Evolutionary conservation across 2,329 filamentous ascomycete genomes (phyloP).

Genomic region (Sporothrix curviconia): DNA sequence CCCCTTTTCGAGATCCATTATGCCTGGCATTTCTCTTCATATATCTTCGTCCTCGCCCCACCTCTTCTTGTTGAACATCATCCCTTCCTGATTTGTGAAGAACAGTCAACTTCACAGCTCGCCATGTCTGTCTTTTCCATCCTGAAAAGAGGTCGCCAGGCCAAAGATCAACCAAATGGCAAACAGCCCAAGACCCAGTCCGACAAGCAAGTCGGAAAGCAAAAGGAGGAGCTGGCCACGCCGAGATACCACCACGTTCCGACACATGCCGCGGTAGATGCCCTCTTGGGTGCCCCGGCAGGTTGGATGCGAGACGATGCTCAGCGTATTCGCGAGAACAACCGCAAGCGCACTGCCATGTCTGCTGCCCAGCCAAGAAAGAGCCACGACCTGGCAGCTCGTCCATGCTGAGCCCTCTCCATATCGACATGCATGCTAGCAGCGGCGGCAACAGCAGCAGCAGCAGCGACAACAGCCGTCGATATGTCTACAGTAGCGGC

Average conservation of each 20-base stretch:
- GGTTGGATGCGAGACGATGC: conserved; percentile 44
- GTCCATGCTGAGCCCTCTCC: conserved; percentile 16
- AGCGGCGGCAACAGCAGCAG: conserved; percentile 3
- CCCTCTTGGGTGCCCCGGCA: conserved; percentile 47
- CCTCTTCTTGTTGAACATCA: background rate
- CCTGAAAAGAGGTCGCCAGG: conserved; percentile 46
- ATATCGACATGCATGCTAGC: conserved; percentile 10
- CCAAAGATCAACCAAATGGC: conserved; percentile 37
- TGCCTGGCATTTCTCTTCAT: background rate
- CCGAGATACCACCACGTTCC: conserved; percentile 53
- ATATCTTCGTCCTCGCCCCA: background rate
- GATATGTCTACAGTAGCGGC: background rate
- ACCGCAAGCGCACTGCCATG: conserved; percentile 44
- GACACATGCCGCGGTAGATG: conserved; percentile 55
- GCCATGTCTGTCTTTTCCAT: conserved; percentile 53
- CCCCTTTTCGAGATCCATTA: too few species aligned
- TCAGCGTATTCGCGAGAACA: conserved; percentile 43
- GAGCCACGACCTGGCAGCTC: background rate
- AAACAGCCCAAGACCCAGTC: conserved; percentile 26
- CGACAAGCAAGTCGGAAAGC: conserved; percentile 41
- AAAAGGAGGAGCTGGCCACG: conserved; percentile 31
- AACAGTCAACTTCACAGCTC: background rate
- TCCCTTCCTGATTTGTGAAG: background rate
- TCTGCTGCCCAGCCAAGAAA: background rate
- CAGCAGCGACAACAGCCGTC: background rate